These are phyloP conservation scores for Amanita exitialis DNA, from an alignment of 768 basidiomycete species.

Conservation along the genomic window DNA sequence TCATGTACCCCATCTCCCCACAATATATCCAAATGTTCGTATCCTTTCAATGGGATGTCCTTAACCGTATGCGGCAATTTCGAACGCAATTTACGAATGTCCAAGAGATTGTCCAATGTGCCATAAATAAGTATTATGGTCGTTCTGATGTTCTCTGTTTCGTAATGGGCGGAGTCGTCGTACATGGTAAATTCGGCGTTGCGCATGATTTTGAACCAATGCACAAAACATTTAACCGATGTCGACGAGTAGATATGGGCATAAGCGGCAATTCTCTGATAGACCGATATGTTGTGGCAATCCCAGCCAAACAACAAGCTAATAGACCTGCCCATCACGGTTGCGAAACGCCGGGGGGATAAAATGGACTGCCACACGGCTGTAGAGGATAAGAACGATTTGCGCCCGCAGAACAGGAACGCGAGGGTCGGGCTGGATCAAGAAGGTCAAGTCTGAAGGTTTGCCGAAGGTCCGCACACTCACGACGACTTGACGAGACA, in stretches of 20 bases:
- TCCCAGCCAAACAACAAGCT: constrained; percentile 71
- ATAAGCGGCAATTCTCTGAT: constrained; percentile 73
- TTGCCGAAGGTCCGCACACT: constrained; percentile 14
- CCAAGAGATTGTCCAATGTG: constrained; percentile 62
- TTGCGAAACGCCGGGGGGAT: constrained; percentile 73
- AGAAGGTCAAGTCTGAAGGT: not conserved
- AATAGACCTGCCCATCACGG: constrained; percentile 59
- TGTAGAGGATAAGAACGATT: constrained; percentile 71
- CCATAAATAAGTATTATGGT: constrained; percentile 74
- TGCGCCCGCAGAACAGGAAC: constrained; percentile 79
- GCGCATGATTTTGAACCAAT: constrained; percentile 91
- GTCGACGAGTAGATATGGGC: constrained; percentile 77
- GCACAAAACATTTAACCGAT: constrained; percentile 77
- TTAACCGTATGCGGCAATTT: constrained; percentile 58
- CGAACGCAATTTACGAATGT: constrained; percentile 64
- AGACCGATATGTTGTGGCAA: constrained; percentile 48
- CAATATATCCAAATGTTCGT: constrained; percentile 75
- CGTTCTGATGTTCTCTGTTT: constrained; percentile 73
- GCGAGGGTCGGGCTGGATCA: constrained; percentile 55
- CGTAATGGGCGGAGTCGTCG: constrained; percentile 74
- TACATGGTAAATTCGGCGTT: constrained; percentile 76
- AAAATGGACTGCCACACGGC: constrained; percentile 77
- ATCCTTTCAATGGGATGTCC: constrained; percentile 36
- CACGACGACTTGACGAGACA: constrained; percentile 81
- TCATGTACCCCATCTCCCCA: constrained; percentile 69